Evolutionary conservation across 768 basidiomycete genomes (phyloP), one percentile per base, ranked within the genome.

Genomic region (Daedalea quercina): DNA sequence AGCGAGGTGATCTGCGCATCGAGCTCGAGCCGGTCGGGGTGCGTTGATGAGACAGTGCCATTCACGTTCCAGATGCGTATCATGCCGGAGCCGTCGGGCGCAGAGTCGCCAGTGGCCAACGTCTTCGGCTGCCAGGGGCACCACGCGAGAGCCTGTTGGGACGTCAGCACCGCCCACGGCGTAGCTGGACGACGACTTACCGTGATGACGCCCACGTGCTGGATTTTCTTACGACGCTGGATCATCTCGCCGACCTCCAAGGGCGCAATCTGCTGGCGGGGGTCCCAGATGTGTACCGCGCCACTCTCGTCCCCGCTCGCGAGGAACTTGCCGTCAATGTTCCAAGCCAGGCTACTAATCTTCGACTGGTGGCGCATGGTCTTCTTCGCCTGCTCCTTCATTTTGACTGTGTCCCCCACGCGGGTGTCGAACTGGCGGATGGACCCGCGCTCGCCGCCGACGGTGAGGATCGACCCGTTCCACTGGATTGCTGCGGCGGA

Each of bases 251-350:
- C 80, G 3, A 80, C 75, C 28, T 82, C 76, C 9, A 81, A 67
- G 0, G 80, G 80, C 8, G 70, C 65, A 28, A 66, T 69, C 2
- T 49, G 51, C 40, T 76, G 74, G 53, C 83, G 77, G 46, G 70
- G 65, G 59, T 90, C 88, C 90, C 90, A 93, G 56, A 83, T 83
- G 61, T 85, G 82, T 17, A 91, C 82, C 3, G 77, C 76, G 20
- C 90, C 89, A 58, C 79, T 79, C 55, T 82, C 81, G 45, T 90
- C 90, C 0, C 87, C 90, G 59, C 82, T 86, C 3, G 90, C 89
- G 22, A 90, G 72, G 24, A 85, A 67, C 60, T 78, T 76, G 0
- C 84, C 82, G 53, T 87, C 81, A 3, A 69, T 63, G 55, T 84
- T 77, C 88, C 88, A 92, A 24, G 75, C 73, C 31, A 90, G 67